A percentile compares a stretch with the other conserved stretches of the same genome.
Conservation (phyloP, 495 filamentous ascomycete genomes). For the Hypoxylon lienhwacheense region DNA sequence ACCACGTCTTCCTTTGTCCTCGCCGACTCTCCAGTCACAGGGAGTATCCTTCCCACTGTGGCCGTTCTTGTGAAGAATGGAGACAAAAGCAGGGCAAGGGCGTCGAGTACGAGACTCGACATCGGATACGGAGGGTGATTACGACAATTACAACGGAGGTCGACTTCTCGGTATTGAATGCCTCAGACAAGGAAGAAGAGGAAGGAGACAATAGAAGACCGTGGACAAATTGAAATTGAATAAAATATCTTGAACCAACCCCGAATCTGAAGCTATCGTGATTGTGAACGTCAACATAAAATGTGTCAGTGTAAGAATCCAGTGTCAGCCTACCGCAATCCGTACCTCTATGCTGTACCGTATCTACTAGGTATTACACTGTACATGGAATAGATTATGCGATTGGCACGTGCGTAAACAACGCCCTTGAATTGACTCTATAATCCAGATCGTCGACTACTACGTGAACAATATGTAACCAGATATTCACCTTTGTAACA, state of each 20-base stretch:
- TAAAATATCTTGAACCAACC: too few species aligned
- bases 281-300: too few species aligned
- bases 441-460: too few species aligned
- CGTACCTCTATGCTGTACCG: too few species aligned
- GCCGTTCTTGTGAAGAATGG: constrained; percentile 4
- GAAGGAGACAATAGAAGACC: too few species aligned
- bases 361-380: constrained; percentile 15
- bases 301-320: too few species aligned
- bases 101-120: neutral
- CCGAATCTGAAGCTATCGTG: too few species aligned
- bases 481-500: too few species aligned
- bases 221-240: too few species aligned
- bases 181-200: too few species aligned
- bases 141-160: neutral
- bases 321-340: too few species aligned
- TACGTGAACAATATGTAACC: too few species aligned
- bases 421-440: constrained; percentile 24
- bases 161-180: neutral
- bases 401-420: constrained; percentile 15
- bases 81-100: neutral
- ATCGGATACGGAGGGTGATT: neutral
- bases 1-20: constrained; percentile 15
- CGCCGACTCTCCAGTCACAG: neutral
- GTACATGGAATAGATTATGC: constrained; percentile 1
- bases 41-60: neutral